Percentiles rank a stretch among this genome's conserved stretches.
These are phyloP conservation scores for Sextonia rubra DNA, from an alignment of 164 flowering plant species.

Conservation along the genomic window DNA sequence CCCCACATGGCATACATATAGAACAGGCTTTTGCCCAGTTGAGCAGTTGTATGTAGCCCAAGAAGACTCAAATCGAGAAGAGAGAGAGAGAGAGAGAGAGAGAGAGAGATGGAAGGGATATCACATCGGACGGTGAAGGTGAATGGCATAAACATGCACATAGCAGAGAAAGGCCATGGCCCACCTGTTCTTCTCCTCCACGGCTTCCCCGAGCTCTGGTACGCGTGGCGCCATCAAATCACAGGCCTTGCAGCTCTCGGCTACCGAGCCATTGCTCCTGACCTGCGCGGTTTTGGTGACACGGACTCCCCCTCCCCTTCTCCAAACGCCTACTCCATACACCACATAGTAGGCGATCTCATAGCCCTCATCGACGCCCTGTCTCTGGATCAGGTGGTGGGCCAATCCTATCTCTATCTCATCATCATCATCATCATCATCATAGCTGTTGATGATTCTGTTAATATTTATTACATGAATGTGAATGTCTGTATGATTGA, in stretches of 20 bases:
- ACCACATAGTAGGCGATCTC: conserved; percentile 59
- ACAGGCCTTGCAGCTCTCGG: conserved; percentile 23
- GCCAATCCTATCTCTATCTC: too few relatives aligned
- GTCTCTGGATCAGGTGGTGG: conserved; percentile 21
- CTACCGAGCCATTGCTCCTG: conserved; percentile 45
- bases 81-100: conserved; percentile 4
- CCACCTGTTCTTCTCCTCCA: conserved; percentile 30
- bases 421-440: background rate
- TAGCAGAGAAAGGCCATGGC: conserved; percentile 33
- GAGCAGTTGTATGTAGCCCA: too few relatives aligned
- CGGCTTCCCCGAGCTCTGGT: conserved; percentile 43
- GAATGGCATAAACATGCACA: conserved; percentile 41
- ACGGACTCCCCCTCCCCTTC: conserved; percentile 38
- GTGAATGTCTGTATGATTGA: too few relatives aligned
- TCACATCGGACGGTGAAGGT: conserved; percentile 13
- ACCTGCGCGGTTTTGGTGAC: conserved; percentile 42
- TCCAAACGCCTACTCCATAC: conserved; percentile 30
- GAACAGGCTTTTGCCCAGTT: too few relatives aligned
- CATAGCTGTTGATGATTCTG: too few relatives aligned
- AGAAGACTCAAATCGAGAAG: background rate
- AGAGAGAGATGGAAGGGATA: conserved; percentile 11
- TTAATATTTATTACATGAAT: too few relatives aligned
- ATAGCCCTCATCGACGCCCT: conserved; percentile 51
- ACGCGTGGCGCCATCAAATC: conserved; percentile 40
- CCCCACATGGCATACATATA: too few relatives aligned